These are phyloP conservation scores for Aspergillus ostianus DNA, from an alignment of 495 filamentous ascomycete species.

Conservation along the genomic window DNA sequence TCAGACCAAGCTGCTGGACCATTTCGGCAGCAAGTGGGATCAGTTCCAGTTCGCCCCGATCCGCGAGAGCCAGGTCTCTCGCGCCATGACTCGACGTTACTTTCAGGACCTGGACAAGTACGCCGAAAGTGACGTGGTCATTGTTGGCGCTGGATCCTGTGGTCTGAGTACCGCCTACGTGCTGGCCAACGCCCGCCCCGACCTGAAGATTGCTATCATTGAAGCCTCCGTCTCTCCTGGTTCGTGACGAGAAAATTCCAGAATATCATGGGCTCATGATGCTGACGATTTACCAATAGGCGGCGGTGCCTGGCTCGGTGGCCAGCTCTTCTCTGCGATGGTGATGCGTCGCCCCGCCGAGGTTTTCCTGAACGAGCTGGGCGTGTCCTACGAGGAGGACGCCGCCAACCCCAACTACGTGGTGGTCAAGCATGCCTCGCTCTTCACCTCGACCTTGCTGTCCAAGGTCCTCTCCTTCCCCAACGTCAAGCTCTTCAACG, in stretches of 20 bases:
- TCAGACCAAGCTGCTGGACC: constrained; percentile 55
- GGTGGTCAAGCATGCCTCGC: constrained; percentile 88
- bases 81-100: constrained; percentile 90
- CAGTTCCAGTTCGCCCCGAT: constrained; percentile 80
- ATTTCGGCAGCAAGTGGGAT: constrained; percentile 68
- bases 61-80: constrained; percentile 84
- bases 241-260: constrained; percentile 17
- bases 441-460: constrained; percentile 84
- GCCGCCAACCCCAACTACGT: constrained; percentile 79
- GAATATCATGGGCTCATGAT: not conserved
- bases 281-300: constrained; percentile 33
- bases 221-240: constrained; percentile 81
- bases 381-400: constrained; percentile 84
- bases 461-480: constrained; percentile 76
- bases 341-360: constrained; percentile 90
- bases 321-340: constrained; percentile 91
- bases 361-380: constrained; percentile 73
- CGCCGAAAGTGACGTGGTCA: constrained; percentile 88
- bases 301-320: constrained; percentile 89
- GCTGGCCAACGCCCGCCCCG: constrained; percentile 77
- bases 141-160: constrained; percentile 84
- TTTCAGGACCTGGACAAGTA: constrained; percentile 85
- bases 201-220: constrained; percentile 88
- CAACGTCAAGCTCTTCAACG: constrained; percentile 95
- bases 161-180: constrained; percentile 82